Percentiles rank a stretch among this genome's conserved stretches.
phyloP scores from a whole-genome alignment of 1,139 yeast genomes.

The Protomyces lactucae-debilis region DNA sequence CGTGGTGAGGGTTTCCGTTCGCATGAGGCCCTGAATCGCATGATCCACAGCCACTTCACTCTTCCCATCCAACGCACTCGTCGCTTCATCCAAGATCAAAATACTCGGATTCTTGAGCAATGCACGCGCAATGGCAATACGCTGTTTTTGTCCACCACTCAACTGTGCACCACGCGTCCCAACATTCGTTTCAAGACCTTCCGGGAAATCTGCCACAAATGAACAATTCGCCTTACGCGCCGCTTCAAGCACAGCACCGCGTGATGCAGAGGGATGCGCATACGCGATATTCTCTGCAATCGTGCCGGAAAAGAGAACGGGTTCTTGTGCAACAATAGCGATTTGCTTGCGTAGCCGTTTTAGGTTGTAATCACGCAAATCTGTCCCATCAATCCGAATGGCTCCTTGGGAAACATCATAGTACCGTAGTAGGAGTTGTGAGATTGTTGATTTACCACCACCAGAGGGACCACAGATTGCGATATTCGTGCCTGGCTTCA shows the following conservation, averaged over 20 bases:
- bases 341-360: constrained; percentile 66
- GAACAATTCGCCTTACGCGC: constrained; percentile 74
- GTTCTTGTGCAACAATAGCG: constrained; percentile 93
- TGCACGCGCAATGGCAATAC: constrained; percentile 79
- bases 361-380: constrained; percentile 62
- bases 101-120: constrained; percentile 67
- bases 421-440: constrained; percentile 65
- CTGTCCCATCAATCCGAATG: constrained; percentile 64
- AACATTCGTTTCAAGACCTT: constrained; percentile 73
- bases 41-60: constrained; percentile 78
- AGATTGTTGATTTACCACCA: constrained; percentile 84
- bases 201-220: constrained; percentile 58
- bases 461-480: constrained; percentile 97
- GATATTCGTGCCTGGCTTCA: constrained; percentile 78
- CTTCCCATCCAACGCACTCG: constrained; percentile 55
- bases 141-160: constrained; percentile 84
- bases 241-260: constrained; percentile 64
- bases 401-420: constrained; percentile 70
- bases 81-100: constrained; percentile 64
- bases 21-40: constrained; percentile 59
- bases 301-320: constrained; percentile 84
- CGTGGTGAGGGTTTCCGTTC: constrained; percentile 61
- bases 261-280: constrained; percentile 57
- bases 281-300: constrained; percentile 79
- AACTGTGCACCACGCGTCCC: constrained; percentile 80